Base-by-base conservation (phyloP, 805 yeast genomes). In the Yamadazyma sp. region DNA sequence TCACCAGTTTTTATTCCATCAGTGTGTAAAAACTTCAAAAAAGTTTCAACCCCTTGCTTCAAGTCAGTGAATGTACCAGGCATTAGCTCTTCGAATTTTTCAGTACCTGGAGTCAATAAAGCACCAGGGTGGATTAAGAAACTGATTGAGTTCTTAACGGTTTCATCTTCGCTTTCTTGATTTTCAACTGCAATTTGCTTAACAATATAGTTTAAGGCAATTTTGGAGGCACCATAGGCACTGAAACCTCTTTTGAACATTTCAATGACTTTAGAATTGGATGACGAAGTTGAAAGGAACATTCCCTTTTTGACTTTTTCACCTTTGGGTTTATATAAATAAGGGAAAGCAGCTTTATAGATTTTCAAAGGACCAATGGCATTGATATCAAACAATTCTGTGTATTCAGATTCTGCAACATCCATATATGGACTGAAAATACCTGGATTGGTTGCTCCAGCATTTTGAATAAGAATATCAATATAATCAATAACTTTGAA, bases 141-240 rank as follows among this genome's bases (percentile, higher is more conserved):
- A 8, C 52, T 31, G 13, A 58, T 55, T 27, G 33, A 27, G 25
- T 21, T 14, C 23, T 27, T 25, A 11, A 13, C 17, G 6, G 27
- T 13, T 11, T 27, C 14, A 11, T 27, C 16, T 6, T 20, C 17
- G 13, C 24, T 15, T 5, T 17, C 23, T 2, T 20, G 26, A 29
- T 31, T 29, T 19, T 39, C 69, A 20, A n/a, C 15, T 23, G 57
- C 41, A 27, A 65, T 27, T 18, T 53, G 52, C 23, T 42, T 50
- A 9, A 47, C 46, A 12, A 55, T 38, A 42, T 47, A 56, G 47
- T 62, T 62, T 12, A 62, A 33, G 1, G 64, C 66, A 2, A 65
- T 61, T 38, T 67, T 66, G 5, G 70, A 62, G 5, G 51, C 49
- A 10, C 58, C 60, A 39, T 64, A 65, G 6, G 58, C 50, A 30